Percentiles rank a stretch among this genome's conserved stretches.
Conservation (phyloP, 306 rosid species). For the Fragaria nilgerrensis region DNA sequence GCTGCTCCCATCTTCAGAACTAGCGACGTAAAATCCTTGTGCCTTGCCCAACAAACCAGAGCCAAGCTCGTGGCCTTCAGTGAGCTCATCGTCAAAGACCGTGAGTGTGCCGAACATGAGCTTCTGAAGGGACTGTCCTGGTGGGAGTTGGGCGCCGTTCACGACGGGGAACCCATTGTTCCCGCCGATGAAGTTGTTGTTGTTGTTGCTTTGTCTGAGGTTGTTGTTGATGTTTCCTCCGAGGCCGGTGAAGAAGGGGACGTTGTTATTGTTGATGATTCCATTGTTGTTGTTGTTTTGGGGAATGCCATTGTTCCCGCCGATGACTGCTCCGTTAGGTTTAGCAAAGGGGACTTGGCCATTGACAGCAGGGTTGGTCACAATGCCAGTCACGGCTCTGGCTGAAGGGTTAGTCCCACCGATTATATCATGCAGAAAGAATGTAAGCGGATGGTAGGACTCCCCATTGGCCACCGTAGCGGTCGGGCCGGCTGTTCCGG, state of each 20-base stretch:
- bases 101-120: conserved; percentile 80
- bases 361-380: conserved; percentile 63
- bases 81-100: conserved; percentile 72
- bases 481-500: conserved; percentile 18
- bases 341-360: conserved; percentile 86
- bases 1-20: conserved; percentile 67
- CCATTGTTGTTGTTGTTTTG: conserved; percentile 70
- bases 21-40: conserved; percentile 75
- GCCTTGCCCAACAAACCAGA: conserved; percentile 80
- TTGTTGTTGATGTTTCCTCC: conserved; percentile 45
- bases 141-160: conserved; percentile 46
- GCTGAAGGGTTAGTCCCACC: conserved; percentile 85
- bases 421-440: conserved; percentile 79
- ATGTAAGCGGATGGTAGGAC: conserved; percentile 35
- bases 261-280: conserved; percentile 65
- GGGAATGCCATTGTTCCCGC: conserved; percentile 54
- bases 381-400: conserved; percentile 67
- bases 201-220: conserved; percentile 45
- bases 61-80: conserved; percentile 71
- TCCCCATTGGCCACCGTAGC: conserved; percentile 16
- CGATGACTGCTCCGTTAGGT: conserved; percentile 77
- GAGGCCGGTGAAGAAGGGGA: conserved; percentile 86
- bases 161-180: conserved; percentile 41
- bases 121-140: conserved; percentile 58
- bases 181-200: conserved; percentile 31